Conservation (phyloP, 2,329 filamentous ascomycete genomes). For the Colletotrichum euphorbiae region DNA sequence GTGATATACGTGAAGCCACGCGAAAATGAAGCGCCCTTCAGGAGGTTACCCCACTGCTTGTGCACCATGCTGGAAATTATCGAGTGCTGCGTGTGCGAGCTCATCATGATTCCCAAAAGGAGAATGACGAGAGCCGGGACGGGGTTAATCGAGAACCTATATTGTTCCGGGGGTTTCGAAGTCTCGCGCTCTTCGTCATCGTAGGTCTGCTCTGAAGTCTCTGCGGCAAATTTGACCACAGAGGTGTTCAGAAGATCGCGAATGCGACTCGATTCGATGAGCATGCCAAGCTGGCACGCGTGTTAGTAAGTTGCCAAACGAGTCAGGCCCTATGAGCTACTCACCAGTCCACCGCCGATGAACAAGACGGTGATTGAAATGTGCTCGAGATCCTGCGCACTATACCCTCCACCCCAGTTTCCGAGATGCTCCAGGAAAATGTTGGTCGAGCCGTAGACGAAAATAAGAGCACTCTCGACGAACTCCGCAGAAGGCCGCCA, state of each 20-base stretch:
- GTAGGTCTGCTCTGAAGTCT: constrained; percentile 48
- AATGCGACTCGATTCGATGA: constrained; percentile 80
- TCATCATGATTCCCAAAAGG: constrained; percentile 94
- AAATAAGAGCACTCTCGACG: constrained; percentile 89
- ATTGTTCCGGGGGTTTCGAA: constrained; percentile 69
- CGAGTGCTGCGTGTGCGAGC: constrained; percentile 84
- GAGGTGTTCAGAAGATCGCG: constrained; percentile 74
- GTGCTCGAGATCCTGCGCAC: constrained; percentile 86
- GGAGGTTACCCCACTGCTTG: constrained; percentile 89
- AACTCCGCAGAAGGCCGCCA: constrained; percentile 89
- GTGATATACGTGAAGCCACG: constrained; percentile 84
- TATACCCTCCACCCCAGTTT: constrained; percentile 77
- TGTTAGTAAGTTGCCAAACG: constrained; percentile 41
- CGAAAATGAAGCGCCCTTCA: constrained; percentile 83
- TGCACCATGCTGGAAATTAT: constrained; percentile 94
- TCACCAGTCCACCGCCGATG: constrained; percentile 88
- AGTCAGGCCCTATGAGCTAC: constrained; percentile 43
- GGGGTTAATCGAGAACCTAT: constrained; percentile 85
- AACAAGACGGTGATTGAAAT: constrained; percentile 93
- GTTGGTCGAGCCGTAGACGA: constrained; percentile 88
- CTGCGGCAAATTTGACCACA: constrained; percentile 51
- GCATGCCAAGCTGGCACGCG: constrained; percentile 75
- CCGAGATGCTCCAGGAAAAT: constrained; percentile 92
- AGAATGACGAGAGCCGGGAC: constrained; percentile 89
- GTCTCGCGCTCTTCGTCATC: constrained; percentile 59